Percentiles rank a stretch among this genome's conserved stretches.
Conservation (phyloP, 176 grass and related monocot species). For the Dendrocalamus sinicus region DNA sequence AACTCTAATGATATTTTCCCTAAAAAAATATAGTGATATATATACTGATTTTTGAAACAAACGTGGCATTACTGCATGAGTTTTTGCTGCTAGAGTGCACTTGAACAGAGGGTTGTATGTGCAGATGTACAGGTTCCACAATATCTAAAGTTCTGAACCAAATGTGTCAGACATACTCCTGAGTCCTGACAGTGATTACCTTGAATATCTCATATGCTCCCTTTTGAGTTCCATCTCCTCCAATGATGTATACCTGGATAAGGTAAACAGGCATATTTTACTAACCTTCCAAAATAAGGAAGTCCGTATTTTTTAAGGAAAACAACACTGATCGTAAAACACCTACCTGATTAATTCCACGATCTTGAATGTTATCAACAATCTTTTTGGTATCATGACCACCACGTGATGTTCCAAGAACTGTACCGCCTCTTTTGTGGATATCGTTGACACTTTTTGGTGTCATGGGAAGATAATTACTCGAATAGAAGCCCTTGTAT, state of each 20-base stretch:
- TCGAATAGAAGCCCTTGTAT: constrained; percentile 97
- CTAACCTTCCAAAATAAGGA: constrained; percentile 21
- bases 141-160: constrained; percentile 33
- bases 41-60: background rate
- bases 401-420: constrained; percentile 93
- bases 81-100: background rate
- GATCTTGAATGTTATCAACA: constrained; percentile 95
- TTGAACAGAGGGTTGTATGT: background rate
- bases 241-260: constrained; percentile 88
- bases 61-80: background rate
- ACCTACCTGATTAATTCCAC: constrained; percentile 93
- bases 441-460: constrained; percentile 96
- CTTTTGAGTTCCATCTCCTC: constrained; percentile 97
- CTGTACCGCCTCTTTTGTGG: constrained; percentile 89
- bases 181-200: constrained; percentile 57
- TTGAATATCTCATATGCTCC: constrained; percentile 84
- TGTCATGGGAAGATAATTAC: constrained; percentile 83
- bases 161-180: background rate
- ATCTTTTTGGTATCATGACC: constrained; percentile 95
- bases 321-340: constrained; percentile 20
- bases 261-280: constrained; percentile 18
- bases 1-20: background rate
- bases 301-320: background rate
- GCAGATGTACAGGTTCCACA: background rate
- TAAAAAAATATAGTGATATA: constrained; percentile 12